Conservation (phyloP, 805 yeast species). For the Grigorovia humatica region DNA sequence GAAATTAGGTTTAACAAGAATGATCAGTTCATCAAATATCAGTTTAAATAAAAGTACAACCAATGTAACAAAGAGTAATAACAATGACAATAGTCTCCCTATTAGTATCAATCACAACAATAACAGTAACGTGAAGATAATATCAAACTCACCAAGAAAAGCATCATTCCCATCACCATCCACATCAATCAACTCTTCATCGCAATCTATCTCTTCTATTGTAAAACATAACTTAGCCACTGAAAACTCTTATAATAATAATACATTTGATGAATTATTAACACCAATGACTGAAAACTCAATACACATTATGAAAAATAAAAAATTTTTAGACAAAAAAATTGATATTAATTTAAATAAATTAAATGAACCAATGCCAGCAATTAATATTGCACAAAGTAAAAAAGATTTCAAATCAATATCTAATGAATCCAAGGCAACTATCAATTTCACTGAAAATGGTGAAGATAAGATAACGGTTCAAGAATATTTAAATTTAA, state of each 20-base stretch:
- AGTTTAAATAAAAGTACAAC: background rate
- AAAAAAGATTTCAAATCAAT: conserved; percentile 1
- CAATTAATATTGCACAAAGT: background rate
- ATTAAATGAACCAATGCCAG: conserved; percentile 3
- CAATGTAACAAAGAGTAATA: background rate
- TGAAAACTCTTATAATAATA: too few species aligned
- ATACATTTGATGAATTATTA: background rate
- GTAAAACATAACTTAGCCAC: background rate
- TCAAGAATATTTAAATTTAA: conserved; percentile 15
- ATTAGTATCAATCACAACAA: background rate
- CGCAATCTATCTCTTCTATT: background rate
- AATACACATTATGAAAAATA: conserved; percentile 4
- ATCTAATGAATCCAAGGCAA: conserved; percentile 3
- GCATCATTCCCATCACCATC: background rate
- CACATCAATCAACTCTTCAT: background rate
- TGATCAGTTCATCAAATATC: conserved; percentile 15
- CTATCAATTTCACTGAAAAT: background rate
- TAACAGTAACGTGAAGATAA: background rate
- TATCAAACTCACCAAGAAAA: background rate
- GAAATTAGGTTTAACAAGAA: conserved; percentile 20
- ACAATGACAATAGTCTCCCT: background rate
- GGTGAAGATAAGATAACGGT: conserved; percentile 12
- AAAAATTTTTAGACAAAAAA: conserved; percentile 1
- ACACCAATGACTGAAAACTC: background rate
- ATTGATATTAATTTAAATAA: conserved; percentile 1